A percentile compares a stretch with the other conserved stretches of the same genome.
Conservation (phyloP, 257 asterid species). For the Rubia yunnanensis region DNA sequence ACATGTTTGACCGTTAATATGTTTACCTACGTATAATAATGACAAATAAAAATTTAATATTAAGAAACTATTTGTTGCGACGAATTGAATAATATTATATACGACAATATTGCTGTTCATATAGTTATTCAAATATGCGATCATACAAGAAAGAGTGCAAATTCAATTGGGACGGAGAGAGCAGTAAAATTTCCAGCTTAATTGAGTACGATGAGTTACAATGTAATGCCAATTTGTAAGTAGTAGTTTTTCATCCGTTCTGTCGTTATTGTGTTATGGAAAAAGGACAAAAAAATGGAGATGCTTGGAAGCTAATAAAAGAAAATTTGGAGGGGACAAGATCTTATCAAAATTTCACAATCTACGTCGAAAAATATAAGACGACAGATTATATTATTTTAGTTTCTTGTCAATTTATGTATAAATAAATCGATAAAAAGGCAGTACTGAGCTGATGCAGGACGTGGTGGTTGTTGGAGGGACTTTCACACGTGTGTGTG, state of each 20-base stretch:
- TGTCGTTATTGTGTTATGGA: conserved; percentile 17
- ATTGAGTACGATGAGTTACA: no score
- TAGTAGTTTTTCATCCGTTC: background rate
- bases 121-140: no score
- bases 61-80: no score
- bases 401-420: background rate
- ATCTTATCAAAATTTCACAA: conserved; percentile 34
- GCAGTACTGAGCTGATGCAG: background rate
- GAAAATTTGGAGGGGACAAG: conserved; percentile 26
- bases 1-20: no score
- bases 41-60: no score
- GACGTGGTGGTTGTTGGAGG: conserved; percentile 9
- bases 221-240: no score
- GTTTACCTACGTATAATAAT: no score
- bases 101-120: no score
- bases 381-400: background rate
- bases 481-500: conserved; percentile 30
- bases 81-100: no score
- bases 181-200: no score
- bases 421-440: background rate
- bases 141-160: no score
- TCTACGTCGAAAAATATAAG: conserved; percentile 13
- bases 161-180: no score
- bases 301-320: conserved; percentile 8
- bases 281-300: background rate